A percentile compares a stretch with the other conserved stretches of the same genome.
phyloP scores from a whole-genome alignment of 352 stramenopile genomes.

The Phytopythium aichiense region DNA sequence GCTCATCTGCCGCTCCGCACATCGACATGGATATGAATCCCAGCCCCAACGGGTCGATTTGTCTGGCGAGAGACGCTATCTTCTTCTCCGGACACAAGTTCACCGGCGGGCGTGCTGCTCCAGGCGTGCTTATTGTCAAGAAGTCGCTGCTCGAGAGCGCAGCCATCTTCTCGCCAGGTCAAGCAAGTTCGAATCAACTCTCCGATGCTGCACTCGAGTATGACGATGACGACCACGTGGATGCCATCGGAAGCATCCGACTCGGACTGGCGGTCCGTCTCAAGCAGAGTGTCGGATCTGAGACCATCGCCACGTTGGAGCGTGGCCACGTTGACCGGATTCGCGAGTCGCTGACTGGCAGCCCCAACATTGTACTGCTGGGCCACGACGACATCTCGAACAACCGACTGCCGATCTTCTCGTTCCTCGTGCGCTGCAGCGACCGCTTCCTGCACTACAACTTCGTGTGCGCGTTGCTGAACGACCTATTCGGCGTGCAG shows the following conservation, averaged over 20 bases:
- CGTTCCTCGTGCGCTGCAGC: slow-evolving; percentile 90
- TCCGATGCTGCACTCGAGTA: slow-evolving; percentile 68
- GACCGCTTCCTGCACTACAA: slow-evolving; percentile 96
- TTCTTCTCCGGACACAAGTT: slow-evolving; percentile 98
- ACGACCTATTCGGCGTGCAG: slow-evolving; percentile 97
- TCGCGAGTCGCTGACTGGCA: slow-evolving; percentile 27
- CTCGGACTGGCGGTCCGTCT: background rate
- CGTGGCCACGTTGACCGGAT: slow-evolving; percentile 27
- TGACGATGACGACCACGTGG: slow-evolving; percentile 95
- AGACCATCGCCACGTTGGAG: slow-evolving; percentile 54
- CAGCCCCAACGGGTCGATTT: slow-evolving; percentile 8
- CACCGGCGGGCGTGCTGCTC: slow-evolving; percentile 88
- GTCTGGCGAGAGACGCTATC: slow-evolving; percentile 90
- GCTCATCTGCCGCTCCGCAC: slow-evolving; percentile 93
- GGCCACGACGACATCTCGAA: slow-evolving; percentile 45
- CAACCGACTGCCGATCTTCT: slow-evolving; percentile 90
- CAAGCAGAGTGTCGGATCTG: slow-evolving; percentile 23
- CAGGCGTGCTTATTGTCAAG: slow-evolving; percentile 95
- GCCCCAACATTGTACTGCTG: slow-evolving; percentile 85
- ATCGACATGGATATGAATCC: slow-evolving; percentile 97
- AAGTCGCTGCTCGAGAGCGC: slow-evolving; percentile 73
- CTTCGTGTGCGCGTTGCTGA: slow-evolving; percentile 96
- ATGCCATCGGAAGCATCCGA: slow-evolving; percentile 49
- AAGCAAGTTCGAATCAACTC: slow-evolving; percentile 46
- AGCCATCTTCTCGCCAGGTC: slow-evolving; percentile 51